These are phyloP conservation scores for Brassica hybrid DNA, from an alignment of 441 rosid species.

Conservation along the genomic window DNA sequence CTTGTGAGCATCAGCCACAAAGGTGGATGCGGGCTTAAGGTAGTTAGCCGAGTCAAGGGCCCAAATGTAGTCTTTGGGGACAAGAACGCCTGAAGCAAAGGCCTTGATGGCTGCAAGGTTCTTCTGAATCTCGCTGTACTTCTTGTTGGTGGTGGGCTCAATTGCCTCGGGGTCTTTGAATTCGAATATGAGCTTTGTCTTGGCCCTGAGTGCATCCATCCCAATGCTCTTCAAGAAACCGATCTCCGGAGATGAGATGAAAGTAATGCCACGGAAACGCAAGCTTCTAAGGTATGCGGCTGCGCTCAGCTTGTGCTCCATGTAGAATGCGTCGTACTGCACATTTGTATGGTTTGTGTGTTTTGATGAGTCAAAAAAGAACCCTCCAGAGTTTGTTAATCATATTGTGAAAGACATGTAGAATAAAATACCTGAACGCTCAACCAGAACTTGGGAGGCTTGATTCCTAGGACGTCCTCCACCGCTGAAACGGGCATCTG, in stretches of 20 bases:
- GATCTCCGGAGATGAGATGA: slow-evolving; percentile 1
- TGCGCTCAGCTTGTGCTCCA: slow-evolving; percentile 47
- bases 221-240: slow-evolving; percentile 3
- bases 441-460: slow-evolving; percentile 63
- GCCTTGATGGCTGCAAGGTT: slow-evolving; percentile 65
- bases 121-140: slow-evolving; percentile 51
- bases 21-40: slow-evolving; percentile 57
- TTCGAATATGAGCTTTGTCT: slow-evolving; percentile 61
- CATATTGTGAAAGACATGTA: neutral
- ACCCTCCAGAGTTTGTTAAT: neutral
- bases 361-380: neutral
- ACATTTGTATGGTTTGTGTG: slow-evolving; percentile 9
- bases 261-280: neutral
- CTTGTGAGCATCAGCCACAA: slow-evolving; percentile 83
- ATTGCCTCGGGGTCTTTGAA: slow-evolving; percentile 51
- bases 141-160: slow-evolving; percentile 75
- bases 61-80: slow-evolving; percentile 82
- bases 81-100: slow-evolving; percentile 76
- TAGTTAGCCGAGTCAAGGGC: slow-evolving; percentile 53
- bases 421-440: slow-evolving; percentile 66
- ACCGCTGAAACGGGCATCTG: slow-evolving; percentile 47
- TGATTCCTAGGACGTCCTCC: slow-evolving; percentile 52
- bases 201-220: slow-evolving; percentile 48
- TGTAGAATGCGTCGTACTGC: slow-evolving; percentile 73
- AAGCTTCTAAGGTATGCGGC: neutral